Evolutionary conservation across 345 rosid genomes (phyloP), one percentile per base, ranked within the genome.

Genomic region (Chamaenerion angustifolium): DNA sequence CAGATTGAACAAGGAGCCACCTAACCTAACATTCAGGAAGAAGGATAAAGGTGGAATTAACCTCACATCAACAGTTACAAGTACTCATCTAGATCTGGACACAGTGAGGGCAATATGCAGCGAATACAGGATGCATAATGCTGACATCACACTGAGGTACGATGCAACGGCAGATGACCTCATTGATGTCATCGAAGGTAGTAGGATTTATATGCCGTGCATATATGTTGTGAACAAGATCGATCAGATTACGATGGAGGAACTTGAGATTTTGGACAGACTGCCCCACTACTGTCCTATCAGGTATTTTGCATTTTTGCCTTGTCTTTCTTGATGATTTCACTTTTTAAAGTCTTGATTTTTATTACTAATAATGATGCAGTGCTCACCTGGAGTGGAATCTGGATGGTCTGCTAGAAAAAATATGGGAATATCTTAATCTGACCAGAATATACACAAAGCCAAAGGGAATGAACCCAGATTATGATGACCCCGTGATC

Each of bases 121-220:
- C 31, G 96, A 92, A 73, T 92, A 92, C 72, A 76, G 89, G 70
- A 84, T 80, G 7, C 98, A 92, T 59, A 92, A 92, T 57, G 96
- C 98, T 46, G 98, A 92, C 67, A 80, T 92, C 64, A 92, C 98
- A 54, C 73, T 87, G 60, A 80, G 89, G 23, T 87, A 55, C 55
- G 98, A 92, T 78, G 98, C 98, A 11, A 82, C 95, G 9, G 98
- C 95, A 48, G 98, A 92, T 78, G 98, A 92, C 71, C 96, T 92
- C 56, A 92, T 92, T 16, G 98, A 92, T 62, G 96, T 87, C 57
- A 92, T 92, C 19, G 98, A 92, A 57, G 98, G 98, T 18, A 87
- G 98, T 70, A 74, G 98, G 64, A 76, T 87, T 61, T 92, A 87
- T 64, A 92, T 68, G 80, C 96, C 98, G n/a, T 87, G 98, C 80